Conservation (phyloP, 805 yeast genomes). For the Nakazawaea holstii region DNA sequence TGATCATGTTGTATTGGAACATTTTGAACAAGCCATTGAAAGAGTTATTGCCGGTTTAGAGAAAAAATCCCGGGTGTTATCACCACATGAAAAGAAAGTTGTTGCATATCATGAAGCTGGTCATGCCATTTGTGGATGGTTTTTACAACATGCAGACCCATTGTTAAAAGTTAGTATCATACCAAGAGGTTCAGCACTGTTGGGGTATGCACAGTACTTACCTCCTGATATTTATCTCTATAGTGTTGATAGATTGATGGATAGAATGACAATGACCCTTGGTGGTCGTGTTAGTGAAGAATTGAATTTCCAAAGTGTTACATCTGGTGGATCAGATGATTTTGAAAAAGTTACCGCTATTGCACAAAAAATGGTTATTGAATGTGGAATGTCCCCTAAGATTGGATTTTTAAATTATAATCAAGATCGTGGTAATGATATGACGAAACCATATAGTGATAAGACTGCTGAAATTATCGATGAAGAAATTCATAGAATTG, state of each 20-base stretch:
- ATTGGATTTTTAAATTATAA: conserved; percentile 59
- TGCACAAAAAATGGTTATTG: conserved; percentile 86
- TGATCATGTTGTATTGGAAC: conserved; percentile 61
- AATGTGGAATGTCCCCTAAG: conserved; percentile 80
- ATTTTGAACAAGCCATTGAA: conserved; percentile 95
- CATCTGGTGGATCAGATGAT: conserved; percentile 91
- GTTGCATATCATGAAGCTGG: conserved; percentile 99
- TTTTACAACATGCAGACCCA: conserved; percentile 84
- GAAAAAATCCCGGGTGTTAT: conserved; percentile 76
- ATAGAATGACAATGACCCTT: conserved; percentile 89
- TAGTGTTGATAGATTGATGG: conserved; percentile 67
- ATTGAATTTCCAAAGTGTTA: conserved; percentile 78
- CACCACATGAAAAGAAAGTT: conserved; percentile 79
- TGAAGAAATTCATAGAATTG: conserved; percentile 60
- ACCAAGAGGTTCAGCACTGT: conserved; percentile 91
- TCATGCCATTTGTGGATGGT: conserved; percentile 99
- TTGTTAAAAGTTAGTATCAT: conserved; percentile 87
- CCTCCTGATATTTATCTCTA: conserved; percentile 85
- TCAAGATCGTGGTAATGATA: conserved; percentile 42
- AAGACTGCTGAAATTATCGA: conserved; percentile 66
- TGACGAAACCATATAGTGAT: conserved; percentile 66
- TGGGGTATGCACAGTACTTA: conserved; percentile 93
- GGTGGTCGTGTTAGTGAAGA: conserved; percentile 95
- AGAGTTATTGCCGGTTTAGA: conserved; percentile 96
- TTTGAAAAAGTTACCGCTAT: conserved; percentile 86